Conservation (phyloP, 73 alveolate genomes). For the Uronychia binucleata region DNA sequence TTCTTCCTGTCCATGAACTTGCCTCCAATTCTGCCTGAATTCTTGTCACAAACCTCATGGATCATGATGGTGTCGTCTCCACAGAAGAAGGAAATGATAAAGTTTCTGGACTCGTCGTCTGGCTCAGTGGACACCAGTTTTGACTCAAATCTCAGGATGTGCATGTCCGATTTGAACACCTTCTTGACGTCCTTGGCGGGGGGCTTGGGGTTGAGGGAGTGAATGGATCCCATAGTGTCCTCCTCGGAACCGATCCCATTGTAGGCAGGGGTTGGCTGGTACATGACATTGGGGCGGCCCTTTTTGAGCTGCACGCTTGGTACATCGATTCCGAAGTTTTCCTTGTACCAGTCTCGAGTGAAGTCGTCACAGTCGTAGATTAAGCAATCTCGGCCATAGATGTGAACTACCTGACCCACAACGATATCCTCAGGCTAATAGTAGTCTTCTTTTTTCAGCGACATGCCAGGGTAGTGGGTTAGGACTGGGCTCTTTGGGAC, state of each 20-base stretch:
- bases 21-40: conserved; percentile 87
- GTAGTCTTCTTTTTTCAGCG: conserved; percentile 90
- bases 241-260: conserved; percentile 97
- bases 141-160: conserved; percentile 89
- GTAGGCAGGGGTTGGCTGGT: conserved; percentile 91
- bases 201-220: conserved; percentile 84
- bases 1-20: conserved; percentile 82
- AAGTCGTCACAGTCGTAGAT: conserved; percentile 94
- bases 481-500: conserved; percentile 91
- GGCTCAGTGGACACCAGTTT: conserved; percentile 88
- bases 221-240: conserved; percentile 92
- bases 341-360: conserved; percentile 93
- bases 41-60: conserved; percentile 89
- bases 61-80: conserved; percentile 95
- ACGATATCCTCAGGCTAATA: conserved; percentile 86
- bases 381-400: conserved; percentile 90
- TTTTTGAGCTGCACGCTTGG: conserved; percentile 76
- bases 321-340: conserved; percentile 77
- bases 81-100: conserved; percentile 90
- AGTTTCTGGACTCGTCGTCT: conserved; percentile 92
- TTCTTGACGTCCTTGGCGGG: conserved; percentile 88
- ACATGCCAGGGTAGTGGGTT: conserved; percentile 95
- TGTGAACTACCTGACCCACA: conserved; percentile 81
- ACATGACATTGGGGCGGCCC: conserved; percentile 75
- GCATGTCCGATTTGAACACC: conserved; percentile 92